phyloP scores from a whole-genome alignment of 352 stramenopile species.

The Blastocystis sp. region DNA sequence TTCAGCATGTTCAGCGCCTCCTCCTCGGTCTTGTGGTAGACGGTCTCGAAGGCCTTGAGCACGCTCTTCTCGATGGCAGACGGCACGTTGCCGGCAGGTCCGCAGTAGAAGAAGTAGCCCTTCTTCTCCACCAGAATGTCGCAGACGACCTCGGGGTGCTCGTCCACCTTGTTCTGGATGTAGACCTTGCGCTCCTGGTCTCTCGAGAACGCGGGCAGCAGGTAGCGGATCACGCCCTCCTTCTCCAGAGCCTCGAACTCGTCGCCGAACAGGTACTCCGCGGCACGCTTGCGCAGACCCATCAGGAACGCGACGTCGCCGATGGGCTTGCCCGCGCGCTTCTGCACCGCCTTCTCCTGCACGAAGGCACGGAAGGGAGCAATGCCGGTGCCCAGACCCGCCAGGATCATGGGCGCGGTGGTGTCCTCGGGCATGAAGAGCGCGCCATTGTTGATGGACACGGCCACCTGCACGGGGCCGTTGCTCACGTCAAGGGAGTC shows the following conservation, averaged over 20 bases:
- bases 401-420: conserved; percentile 86
- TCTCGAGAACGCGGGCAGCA: conserved; percentile 81
- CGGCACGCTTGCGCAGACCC: conserved; percentile 83
- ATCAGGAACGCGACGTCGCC: conserved; percentile 86
- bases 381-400: conserved; percentile 82
- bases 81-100: conserved; percentile 72
- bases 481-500: conserved; percentile 75
- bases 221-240: conserved; percentile 79
- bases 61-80: conserved; percentile 37
- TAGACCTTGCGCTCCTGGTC: conserved; percentile 84
- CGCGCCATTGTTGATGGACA: conserved; percentile 88
- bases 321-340: conserved; percentile 74
- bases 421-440: conserved; percentile 86
- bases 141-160: conserved; percentile 79
- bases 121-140: conserved; percentile 79
- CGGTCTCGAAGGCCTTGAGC: conserved; percentile 10
- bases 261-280: conserved; percentile 92
- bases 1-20: conserved; percentile 46
- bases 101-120: conserved; percentile 82
- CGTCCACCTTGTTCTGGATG: conserved; percentile 82
- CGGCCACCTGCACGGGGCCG: conserved; percentile 75
- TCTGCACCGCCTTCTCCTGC: conserved; percentile 81
- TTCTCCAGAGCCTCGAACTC: conserved; percentile 81
- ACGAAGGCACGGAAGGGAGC: conserved; percentile 84
- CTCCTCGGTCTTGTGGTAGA: conserved; percentile 37